Evolutionary conservation across 1,139 yeast species (phyloP).

Genomic region (Eremothecium gossypii): DNA sequence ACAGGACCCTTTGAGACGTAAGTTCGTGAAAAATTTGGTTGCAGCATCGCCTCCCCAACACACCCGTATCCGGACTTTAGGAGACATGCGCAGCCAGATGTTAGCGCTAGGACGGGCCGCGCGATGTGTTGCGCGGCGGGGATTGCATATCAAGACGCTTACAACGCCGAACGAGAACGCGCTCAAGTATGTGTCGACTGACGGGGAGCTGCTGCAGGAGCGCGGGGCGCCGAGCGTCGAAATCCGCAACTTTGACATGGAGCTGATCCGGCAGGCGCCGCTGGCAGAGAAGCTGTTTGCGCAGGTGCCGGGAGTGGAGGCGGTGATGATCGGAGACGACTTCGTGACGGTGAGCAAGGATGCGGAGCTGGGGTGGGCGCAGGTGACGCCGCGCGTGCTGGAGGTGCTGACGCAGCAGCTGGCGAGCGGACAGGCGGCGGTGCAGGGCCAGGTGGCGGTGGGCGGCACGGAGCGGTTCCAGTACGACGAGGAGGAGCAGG

Average conservation of each 20-base stretch:
- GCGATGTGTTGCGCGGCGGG: slow-evolving; percentile 9
- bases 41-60: too few relatives aligned
- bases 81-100: neutral
- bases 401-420: slow-evolving; percentile 75
- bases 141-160: slow-evolving; percentile 42
- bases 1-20: too few relatives aligned
- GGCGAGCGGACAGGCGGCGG: slow-evolving; percentile 61
- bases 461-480: slow-evolving; percentile 24
- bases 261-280: slow-evolving; percentile 60
- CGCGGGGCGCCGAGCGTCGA: slow-evolving; percentile 50
- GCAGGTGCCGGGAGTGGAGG: slow-evolving; percentile 66
- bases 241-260: slow-evolving; percentile 46
- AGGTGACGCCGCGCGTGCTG: slow-evolving; percentile 82
- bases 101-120: neutral
- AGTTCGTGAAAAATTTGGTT: too few relatives aligned
- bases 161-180: slow-evolving; percentile 92
- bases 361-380: slow-evolving; percentile 53
- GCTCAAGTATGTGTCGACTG: slow-evolving; percentile 72
- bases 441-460: slow-evolving; percentile 31
- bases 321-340: slow-evolving; percentile 80
- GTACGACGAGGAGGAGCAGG: slow-evolving; percentile 35
- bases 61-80: too few relatives aligned
- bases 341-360: slow-evolving; percentile 81
- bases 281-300: slow-evolving; percentile 72
- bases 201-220: slow-evolving; percentile 42